phyloP scores from a whole-genome alignment of 805 yeast species.

The Torulaspora quercuum region DNA sequence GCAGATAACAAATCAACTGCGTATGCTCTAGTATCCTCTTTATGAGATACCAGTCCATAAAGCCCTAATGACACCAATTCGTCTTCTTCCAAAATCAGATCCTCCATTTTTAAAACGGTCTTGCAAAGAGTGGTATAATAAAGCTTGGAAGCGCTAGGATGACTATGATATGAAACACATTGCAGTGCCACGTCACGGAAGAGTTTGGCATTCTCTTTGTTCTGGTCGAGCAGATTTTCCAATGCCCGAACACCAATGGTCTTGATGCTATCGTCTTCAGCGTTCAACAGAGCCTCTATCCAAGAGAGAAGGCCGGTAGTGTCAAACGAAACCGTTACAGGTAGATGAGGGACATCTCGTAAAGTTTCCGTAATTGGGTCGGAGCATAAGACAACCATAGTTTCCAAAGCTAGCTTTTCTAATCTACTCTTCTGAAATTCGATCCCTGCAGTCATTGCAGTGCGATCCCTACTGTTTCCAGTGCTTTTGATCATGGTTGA shows the following conservation, averaged over 20 bases:
- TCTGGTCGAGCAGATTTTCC: slow-evolving; percentile 58
- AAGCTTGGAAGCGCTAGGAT: slow-evolving; percentile 52
- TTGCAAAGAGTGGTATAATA: slow-evolving; percentile 72
- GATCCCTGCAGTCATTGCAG: slow-evolving; percentile 62
- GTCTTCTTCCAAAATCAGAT: slow-evolving; percentile 51
- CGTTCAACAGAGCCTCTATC: slow-evolving; percentile 69
- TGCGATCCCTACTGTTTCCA: slow-evolving; percentile 39
- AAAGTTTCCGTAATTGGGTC: slow-evolving; percentile 61
- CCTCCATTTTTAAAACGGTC: slow-evolving; percentile 50
- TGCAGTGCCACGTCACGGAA: slow-evolving; percentile 61
- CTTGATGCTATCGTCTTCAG: slow-evolving; percentile 55
- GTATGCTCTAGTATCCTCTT: slow-evolving; percentile 59
- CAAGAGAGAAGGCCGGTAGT: slow-evolving; percentile 65
- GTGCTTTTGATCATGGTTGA: slow-evolving; percentile 48
- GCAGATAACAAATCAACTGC: slow-evolving; percentile 70
- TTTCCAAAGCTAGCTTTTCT: slow-evolving; percentile 67
- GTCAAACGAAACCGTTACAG: slow-evolving; percentile 64
- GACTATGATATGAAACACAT: slow-evolving; percentile 58
- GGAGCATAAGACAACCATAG: slow-evolving; percentile 78
- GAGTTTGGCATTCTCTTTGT: slow-evolving; percentile 50
- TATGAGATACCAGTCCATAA: slow-evolving; percentile 75
- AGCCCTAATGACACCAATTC: slow-evolving; percentile 72
- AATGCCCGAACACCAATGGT: slow-evolving; percentile 69
- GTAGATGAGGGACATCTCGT: slow-evolving; percentile 20
- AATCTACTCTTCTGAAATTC: slow-evolving; percentile 74